A percentile compares a stretch with the other conserved stretches of the same genome.
phyloP scores from a whole-genome alignment of 2,329 filamentous ascomycete genomes.

The Dactylellina parvicollis region DNA sequence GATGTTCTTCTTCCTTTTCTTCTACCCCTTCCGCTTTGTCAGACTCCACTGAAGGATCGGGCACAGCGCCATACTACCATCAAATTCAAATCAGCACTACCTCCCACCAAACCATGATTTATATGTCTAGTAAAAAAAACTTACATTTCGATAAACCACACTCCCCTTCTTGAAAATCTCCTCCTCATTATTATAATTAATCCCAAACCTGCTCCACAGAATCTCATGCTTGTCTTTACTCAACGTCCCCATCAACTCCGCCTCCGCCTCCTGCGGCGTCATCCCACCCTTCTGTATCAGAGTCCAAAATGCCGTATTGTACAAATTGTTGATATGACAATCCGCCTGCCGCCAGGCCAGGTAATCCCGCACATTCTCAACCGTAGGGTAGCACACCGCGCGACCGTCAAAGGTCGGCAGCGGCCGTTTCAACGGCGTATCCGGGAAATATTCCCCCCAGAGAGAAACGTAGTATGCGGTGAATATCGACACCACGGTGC shows the following conservation, averaged over 20 bases:
- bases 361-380: conserved; percentile 87
- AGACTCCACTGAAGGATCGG: conserved; percentile 60
- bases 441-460: conserved; percentile 80
- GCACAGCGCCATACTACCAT: conserved; percentile 39
- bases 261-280: conserved; percentile 80
- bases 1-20: conserved; percentile 2
- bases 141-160: conserved; percentile 82
- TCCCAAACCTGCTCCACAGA: conserved; percentile 83
- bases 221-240: conserved; percentile 90
- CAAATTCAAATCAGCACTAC: conserved; percentile 6
- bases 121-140: conserved; percentile 57
- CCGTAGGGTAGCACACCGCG: conserved; percentile 86
- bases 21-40: conserved; percentile 65
- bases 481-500: conserved; percentile 90
- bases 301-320: conserved; percentile 96
- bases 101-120: conserved; percentile 33
- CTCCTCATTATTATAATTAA: conserved; percentile 97
- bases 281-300: conserved; percentile 81
- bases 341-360: conserved; percentile 85
- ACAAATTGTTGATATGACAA: conserved; percentile 98
- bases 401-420: conserved; percentile 92
- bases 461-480: conserved; percentile 87
- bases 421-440: conserved; percentile 74
- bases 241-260: conserved; percentile 71
- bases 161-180: conserved; percentile 95